Conservation (phyloP, 352 stramenopile species). For the Pseudoperonospora humuli region DNA sequence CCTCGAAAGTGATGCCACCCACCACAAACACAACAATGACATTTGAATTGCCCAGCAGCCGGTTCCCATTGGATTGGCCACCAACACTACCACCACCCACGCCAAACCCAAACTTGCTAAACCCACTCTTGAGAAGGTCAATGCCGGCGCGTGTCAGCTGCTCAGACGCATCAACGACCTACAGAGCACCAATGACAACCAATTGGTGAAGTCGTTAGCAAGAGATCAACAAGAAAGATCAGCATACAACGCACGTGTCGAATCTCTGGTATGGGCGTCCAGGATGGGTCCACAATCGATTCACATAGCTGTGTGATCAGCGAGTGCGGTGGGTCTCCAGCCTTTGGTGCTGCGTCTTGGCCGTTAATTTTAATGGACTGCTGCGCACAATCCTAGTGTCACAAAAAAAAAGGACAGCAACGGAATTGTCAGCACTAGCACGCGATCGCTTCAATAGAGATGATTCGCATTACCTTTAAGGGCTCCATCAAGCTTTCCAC, state of each 20-base stretch:
- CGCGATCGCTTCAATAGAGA: neutral
- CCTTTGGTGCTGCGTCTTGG: constrained; percentile 9
- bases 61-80: constrained; percentile 13
- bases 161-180: constrained; percentile 73
- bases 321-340: constrained; percentile 15
- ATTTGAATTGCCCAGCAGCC: constrained; percentile 31
- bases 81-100: constrained; percentile 14
- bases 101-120: constrained; percentile 73
- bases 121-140: constrained; percentile 72
- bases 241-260: constrained; percentile 30
- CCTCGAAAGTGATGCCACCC: constrained; percentile 69
- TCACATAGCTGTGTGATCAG: constrained; percentile 45
- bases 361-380: constrained; percentile 38
- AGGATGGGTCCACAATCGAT: constrained; percentile 28
- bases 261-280: constrained; percentile 25
- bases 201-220: neutral
- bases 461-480: constrained; percentile 37
- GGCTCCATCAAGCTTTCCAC: constrained; percentile 32
- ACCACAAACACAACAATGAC: constrained; percentile 68
- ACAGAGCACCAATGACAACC: neutral
- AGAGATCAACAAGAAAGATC: neutral
- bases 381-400: constrained; percentile 50
- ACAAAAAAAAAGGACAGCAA: neutral
- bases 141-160: constrained; percentile 70
- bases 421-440: constrained; percentile 1